Conservation (phyloP, 2,329 filamentous ascomycete genomes). For the Botrytis paeoniae region DNA sequence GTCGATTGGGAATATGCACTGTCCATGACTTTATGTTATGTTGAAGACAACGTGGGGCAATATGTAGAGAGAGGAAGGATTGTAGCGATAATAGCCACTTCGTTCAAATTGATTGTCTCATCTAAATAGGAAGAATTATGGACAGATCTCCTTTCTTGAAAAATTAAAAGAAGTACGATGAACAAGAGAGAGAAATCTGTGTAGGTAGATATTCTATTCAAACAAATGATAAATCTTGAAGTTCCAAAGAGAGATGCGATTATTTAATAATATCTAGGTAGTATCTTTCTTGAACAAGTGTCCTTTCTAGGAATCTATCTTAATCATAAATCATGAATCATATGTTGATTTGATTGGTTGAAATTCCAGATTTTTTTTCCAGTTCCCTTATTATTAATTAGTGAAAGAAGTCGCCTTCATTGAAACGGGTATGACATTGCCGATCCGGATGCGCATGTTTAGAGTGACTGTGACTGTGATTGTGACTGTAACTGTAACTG, state of each 20-base stretch:
- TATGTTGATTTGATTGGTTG: not conserved
- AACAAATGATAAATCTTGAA: not conserved
- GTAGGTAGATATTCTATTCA: not conserved
- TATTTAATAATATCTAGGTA: not conserved
- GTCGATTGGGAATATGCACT: slow-evolving; percentile 58
- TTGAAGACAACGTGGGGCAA: slow-evolving; percentile 12
- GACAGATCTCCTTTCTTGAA: slow-evolving; percentile 13
- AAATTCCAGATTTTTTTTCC: too few relatives aligned
- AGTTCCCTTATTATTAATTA: not conserved
- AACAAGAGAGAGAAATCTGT: not conserved
- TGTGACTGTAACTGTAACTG: not conserved
- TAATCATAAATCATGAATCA: not conserved
- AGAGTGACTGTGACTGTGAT: not conserved
- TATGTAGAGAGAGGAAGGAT: slow-evolving; percentile 1
- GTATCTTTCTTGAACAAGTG: slow-evolving; percentile 3
- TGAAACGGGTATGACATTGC: not conserved
- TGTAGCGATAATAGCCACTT: slow-evolving; percentile 21
- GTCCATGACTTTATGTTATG: slow-evolving; percentile 49
- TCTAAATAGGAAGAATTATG: slow-evolving; percentile 14
- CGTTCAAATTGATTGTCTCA: slow-evolving; percentile 19
- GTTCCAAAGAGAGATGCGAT: not conserved
- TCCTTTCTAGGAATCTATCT: not conserved
- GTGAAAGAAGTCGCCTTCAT: not conserved
- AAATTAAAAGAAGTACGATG: not conserved
- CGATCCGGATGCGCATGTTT: not conserved